Conservation (phyloP, 73 alveolate genomes). For the Breviolum minutum region DNA sequence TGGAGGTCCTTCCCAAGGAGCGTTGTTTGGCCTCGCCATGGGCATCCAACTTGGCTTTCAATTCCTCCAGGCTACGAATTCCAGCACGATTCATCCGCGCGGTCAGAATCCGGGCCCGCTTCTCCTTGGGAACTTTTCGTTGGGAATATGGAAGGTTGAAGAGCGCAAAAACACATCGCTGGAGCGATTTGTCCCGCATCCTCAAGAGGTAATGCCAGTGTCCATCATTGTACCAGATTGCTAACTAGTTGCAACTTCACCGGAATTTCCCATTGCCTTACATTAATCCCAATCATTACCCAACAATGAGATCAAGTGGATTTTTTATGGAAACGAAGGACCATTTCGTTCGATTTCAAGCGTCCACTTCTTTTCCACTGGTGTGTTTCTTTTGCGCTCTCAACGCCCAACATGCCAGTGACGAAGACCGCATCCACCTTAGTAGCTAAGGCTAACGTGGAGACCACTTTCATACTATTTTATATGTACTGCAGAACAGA, state of each 20-base stretch:
- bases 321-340: background rate
- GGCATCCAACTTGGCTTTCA: conserved; percentile 33
- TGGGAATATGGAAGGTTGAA: background rate
- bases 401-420: conserved; percentile 75
- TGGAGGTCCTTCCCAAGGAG: conserved; percentile 5
- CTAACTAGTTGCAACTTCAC: too few relatives aligned
- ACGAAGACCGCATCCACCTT: conserved; percentile 53
- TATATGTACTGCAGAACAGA: background rate
- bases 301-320: background rate
- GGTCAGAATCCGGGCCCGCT: conserved; percentile 72
- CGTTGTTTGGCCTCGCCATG: conserved; percentile 35
- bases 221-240: too few relatives aligned
- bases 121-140: conserved; percentile 33
- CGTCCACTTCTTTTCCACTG: conserved; percentile 69
- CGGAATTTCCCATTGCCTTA: too few relatives aligned
- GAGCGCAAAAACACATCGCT: background rate
- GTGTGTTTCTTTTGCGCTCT: conserved; percentile 93
- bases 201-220: too few relatives aligned
- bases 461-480: background rate
- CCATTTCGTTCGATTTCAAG: background rate
- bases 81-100: conserved; percentile 95
- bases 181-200: too few relatives aligned
- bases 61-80: conserved; percentile 46
- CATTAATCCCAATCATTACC: too few relatives aligned
- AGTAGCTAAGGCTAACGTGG: background rate